Percentiles rank a stretch among this genome's conserved stretches.
Evolutionary conservation across 192 early-diverging fungal species (phyloP).

Genomic region (Podila horticola): DNA sequence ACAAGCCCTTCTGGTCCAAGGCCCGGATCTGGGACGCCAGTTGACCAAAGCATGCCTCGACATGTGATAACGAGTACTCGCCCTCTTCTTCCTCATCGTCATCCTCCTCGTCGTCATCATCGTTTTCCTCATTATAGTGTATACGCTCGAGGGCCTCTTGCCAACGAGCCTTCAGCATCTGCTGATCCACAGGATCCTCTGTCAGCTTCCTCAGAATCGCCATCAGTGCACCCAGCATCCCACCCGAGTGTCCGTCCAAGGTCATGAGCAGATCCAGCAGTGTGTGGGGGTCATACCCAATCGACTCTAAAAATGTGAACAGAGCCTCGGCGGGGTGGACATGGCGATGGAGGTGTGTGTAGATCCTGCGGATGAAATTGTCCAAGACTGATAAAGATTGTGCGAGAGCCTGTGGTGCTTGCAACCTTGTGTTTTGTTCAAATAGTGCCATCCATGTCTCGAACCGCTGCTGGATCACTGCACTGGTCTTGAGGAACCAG

Average conservation of each 20-base stretch:
- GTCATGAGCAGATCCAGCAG: slow-evolving; percentile 30
- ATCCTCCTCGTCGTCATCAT: not conserved
- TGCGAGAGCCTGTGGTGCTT: not conserved
- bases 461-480: slow-evolving; percentile 11
- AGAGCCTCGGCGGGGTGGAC: slow-evolving; percentile 26
- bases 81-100: slow-evolving; percentile 1
- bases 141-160: not conserved
- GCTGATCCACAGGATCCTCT: slow-evolving; percentile 10
- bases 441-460: not conserved
- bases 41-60: slow-evolving; percentile 11
- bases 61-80: not conserved
- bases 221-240: slow-evolving; percentile 45
- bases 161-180: slow-evolving; percentile 13
- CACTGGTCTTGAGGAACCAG: slow-evolving; percentile 28
- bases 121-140: not conserved
- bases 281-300: slow-evolving; percentile 40
- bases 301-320: slow-evolving; percentile 20
- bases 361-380: not conserved
- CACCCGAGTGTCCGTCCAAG: slow-evolving; percentile 20
- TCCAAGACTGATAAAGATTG: not conserved
- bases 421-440: not conserved
- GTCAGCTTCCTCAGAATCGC: slow-evolving; percentile 18
- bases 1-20: slow-evolving; percentile 15
- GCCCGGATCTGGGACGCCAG: slow-evolving; percentile 14
- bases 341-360: slow-evolving; percentile 1